Conservation (phyloP, 2,329 filamentous ascomycete species). For the Cercospora citrullina region DNA sequence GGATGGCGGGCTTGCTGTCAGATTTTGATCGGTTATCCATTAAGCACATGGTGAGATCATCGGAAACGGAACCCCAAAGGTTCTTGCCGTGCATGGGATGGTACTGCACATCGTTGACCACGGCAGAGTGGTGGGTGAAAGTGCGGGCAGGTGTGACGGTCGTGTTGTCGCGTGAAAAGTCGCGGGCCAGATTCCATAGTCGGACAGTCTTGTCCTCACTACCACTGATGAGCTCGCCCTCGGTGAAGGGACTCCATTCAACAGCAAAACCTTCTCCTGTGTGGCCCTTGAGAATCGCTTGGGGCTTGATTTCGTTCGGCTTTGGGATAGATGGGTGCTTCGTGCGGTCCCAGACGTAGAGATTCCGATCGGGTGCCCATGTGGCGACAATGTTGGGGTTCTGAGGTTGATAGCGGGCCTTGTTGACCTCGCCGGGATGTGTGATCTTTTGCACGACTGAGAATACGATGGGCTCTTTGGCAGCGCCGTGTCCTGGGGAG, state of each 20-base stretch:
- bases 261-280: slow-evolving; percentile 87
- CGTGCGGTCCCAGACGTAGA: slow-evolving; percentile 92
- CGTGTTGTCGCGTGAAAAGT: slow-evolving; percentile 68
- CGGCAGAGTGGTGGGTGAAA: slow-evolving; percentile 84
- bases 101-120: slow-evolving; percentile 96
- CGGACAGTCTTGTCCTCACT: slow-evolving; percentile 90
- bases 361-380: slow-evolving; percentile 80
- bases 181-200: slow-evolving; percentile 81
- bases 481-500: slow-evolving; percentile 67
- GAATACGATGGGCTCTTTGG: slow-evolving; percentile 78
- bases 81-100: slow-evolving; percentile 76
- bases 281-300: slow-evolving; percentile 84
- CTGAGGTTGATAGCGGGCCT: slow-evolving; percentile 95
- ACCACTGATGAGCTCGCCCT: slow-evolving; percentile 82
- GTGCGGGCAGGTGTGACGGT: slow-evolving; percentile 69
- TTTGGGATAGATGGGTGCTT: slow-evolving; percentile 80
- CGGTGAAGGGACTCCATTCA: slow-evolving; percentile 83
- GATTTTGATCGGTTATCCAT: slow-evolving; percentile 74
- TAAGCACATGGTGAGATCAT: slow-evolving; percentile 90
- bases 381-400: slow-evolving; percentile 97
- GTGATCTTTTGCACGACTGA: slow-evolving; percentile 94
- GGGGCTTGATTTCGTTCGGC: slow-evolving; percentile 62
- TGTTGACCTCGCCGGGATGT: slow-evolving; percentile 96
- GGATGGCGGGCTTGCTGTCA: slow-evolving; percentile 53
- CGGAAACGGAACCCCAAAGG: slow-evolving; percentile 89